Evolutionary conservation across 2,329 filamentous ascomycete genomes (phyloP), one percentile per base, ranked within the genome.

Genomic region (Zelopaecilomyces penicillatus): DNA sequence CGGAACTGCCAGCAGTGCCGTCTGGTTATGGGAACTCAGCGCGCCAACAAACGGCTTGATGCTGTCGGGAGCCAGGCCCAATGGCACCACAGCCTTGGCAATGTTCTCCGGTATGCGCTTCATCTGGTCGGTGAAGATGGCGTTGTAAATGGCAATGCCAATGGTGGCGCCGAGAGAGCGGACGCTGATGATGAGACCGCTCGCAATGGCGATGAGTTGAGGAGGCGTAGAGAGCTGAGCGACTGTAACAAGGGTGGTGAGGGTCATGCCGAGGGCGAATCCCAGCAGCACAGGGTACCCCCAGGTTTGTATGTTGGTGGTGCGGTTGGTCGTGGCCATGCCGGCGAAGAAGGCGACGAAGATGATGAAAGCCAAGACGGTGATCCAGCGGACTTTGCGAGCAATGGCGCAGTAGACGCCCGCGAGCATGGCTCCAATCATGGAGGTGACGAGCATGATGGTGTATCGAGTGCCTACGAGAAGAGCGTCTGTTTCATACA

Each of bases 141-240:
- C 57, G 11, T 60, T 62, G 47, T 62, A 62, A 30, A 68, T 64
- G 8, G 64, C 63, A 5, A 68, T 50, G 4, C 64, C 66, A 10
- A 68, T 55, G 1, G 60, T 58, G 2, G 64, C 65, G 9, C 66
- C 66, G 0, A 68, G 54, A 10, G 63, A 66, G 5, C 66, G 54
- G 3, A 65, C 52, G 31, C 61, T 55, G 30, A 68, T 66, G 31
- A 68, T 56, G 11, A 69, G 53, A 5, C 65, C 64, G 12, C 58
- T 64, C 4, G 64, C 57, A 8, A 62, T 57, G 2, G 66, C 56
- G 26, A 68, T 67, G 10, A 68, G 55, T 11, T 65, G 61, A 0
- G 54, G 57, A 0, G 64, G 65, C 1, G 60, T 64, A 6, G 57
- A 64, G 3, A 69, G 54, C 51, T 68, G 66, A 5, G 65, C 65